Conservation (phyloP, 1,139 yeast species). For the Pichia sp. region DNA sequence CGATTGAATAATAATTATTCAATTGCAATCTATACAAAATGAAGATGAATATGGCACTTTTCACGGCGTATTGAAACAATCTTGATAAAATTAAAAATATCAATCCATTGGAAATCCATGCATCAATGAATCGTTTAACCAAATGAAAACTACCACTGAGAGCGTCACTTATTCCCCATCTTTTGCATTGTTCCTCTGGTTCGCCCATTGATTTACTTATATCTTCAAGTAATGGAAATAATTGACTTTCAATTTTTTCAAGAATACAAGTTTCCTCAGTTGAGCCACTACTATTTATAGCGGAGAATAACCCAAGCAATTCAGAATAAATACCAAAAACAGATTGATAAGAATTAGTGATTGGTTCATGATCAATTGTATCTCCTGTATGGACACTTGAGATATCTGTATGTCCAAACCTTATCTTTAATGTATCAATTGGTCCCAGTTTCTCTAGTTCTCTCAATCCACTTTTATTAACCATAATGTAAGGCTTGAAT, state of each 20-base stretch:
- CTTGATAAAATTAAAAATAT: neutral
- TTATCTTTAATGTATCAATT: constrained; percentile 11
- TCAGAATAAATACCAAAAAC: constrained; percentile 1
- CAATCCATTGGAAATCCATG: neutral
- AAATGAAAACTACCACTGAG: neutral
- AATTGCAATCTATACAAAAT: neutral
- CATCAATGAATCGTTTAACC: neutral
- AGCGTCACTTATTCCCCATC: neutral
- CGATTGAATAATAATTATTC: neutral
- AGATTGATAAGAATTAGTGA: neutral
- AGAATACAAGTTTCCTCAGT: neutral
- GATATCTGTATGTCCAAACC: neutral
- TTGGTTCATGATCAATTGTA: neutral
- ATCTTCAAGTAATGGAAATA: neutral
- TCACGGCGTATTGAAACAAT: neutral
- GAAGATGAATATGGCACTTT: neutral
- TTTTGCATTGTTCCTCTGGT: neutral
- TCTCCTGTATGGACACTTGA: neutral
- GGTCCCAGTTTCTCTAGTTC: constrained; percentile 25
- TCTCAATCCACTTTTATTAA: constrained; percentile 35
- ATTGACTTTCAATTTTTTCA: neutral
- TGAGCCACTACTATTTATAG: neutral
- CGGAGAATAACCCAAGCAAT: neutral
- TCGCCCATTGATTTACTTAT: neutral
- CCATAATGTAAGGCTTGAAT: constrained; percentile 35